phyloP scores from a whole-genome alignment of 257 asterid genomes.

The Scutellaria minor region DNA sequence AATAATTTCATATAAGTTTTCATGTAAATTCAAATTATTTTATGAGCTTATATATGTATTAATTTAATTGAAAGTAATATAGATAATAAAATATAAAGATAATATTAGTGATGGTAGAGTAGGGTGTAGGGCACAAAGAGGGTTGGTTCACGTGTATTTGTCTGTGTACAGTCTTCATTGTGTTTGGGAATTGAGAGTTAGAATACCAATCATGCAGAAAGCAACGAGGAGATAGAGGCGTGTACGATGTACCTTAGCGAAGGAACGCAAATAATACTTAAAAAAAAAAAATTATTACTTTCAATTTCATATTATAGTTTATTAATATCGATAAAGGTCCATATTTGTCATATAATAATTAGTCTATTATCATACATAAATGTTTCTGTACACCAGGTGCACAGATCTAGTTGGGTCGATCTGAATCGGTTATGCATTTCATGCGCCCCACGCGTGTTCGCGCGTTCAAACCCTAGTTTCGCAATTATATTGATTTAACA shows the following conservation, averaged over 20 bases:
- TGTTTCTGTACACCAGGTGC: no score
- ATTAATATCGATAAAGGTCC: no score
- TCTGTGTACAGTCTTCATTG: constrained; percentile 18
- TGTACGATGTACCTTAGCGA: constrained; percentile 31
- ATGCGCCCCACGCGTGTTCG: no score
- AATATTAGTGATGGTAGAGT: constrained; percentile 13
- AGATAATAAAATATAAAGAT: neutral
- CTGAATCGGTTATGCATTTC: no score
- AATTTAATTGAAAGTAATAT: neutral
- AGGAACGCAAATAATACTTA: neutral
- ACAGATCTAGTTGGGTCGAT: no score
- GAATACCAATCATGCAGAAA: constrained; percentile 31
- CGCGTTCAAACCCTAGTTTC: no score
- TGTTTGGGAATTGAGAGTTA: constrained; percentile 28
- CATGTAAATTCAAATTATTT: no score
- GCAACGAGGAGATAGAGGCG: constrained; percentile 36
- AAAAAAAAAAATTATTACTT: neutral
- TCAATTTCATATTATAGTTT: no score
- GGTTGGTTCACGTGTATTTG: constrained; percentile 37
- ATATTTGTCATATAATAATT: no score
- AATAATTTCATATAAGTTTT: no score
- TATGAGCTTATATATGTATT: neutral
- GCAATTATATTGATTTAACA: no score
- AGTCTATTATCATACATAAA: no score
- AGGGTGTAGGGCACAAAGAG: constrained; percentile 8